A percentile compares a stretch with the other conserved stretches of the same genome.
phyloP scores from a whole-genome alignment of 2,329 filamentous ascomycete species.

The Trichoderma arundinaceum region DNA sequence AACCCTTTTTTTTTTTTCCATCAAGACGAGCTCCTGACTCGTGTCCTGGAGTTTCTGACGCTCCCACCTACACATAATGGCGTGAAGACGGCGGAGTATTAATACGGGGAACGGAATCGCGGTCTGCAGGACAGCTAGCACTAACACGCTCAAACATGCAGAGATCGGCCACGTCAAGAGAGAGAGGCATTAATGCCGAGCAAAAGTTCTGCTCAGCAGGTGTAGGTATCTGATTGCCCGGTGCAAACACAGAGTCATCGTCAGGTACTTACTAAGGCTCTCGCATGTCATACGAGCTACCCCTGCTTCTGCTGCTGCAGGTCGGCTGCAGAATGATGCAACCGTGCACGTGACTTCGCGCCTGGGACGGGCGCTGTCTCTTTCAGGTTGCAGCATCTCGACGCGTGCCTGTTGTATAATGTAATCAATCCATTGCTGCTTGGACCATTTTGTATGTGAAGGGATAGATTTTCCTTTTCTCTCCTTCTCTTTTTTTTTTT shows the following conservation, averaged over 20 bases:
- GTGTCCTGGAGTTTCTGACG: too few relatives aligned
- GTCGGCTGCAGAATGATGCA: conserved; percentile 15
- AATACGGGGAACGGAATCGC: too few relatives aligned
- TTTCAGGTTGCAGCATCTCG: not conserved
- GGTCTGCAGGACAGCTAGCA: not conserved
- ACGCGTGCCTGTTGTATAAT: conserved; percentile 8
- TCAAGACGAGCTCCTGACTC: too few relatives aligned
- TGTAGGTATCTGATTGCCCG: not conserved
- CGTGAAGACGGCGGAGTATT: too few relatives aligned
- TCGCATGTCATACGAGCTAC: not conserved
- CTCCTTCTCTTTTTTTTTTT: not conserved
- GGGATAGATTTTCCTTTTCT: not conserved
- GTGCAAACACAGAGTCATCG: not conserved
- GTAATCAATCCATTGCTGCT: not conserved
- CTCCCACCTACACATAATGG: too few relatives aligned
- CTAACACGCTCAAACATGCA: conserved; percentile 1
- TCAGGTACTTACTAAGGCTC: too few relatives aligned
- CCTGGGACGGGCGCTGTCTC: conserved; percentile 1
- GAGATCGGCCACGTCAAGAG: not conserved
- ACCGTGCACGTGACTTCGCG: conserved; percentile 25
- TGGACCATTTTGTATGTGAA: not conserved
- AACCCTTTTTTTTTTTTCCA: too few relatives aligned
- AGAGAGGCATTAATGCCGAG: not conserved
- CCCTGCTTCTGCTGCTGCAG: conserved; percentile 5
- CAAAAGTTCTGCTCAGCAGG: not conserved